Conservation (phyloP, 768 basidiomycete species). For the Naematelia aurantialba region DNA sequence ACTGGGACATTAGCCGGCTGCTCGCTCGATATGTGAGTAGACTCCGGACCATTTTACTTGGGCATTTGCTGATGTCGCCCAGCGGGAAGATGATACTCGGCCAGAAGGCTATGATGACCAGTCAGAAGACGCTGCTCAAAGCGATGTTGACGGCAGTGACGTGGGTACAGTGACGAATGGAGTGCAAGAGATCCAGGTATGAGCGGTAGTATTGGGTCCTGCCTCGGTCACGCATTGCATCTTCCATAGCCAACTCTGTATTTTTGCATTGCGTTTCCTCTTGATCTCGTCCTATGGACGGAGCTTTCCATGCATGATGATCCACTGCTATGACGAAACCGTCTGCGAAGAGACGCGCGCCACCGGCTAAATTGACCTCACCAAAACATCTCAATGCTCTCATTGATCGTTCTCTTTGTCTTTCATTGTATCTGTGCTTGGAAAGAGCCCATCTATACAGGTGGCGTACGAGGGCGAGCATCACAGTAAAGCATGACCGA, state of each 20-base stretch:
- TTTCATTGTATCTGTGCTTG: not conserved
- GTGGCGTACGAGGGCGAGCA: too few species aligned
- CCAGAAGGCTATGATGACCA: constrained; percentile 15
- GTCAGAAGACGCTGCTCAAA: not conserved
- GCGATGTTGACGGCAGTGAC: constrained; percentile 15
- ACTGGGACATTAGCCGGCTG: constrained; percentile 49
- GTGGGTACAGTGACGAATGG: constrained; percentile 10
- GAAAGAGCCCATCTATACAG: too few species aligned
- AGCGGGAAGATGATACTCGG: constrained; percentile 37
- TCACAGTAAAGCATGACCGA: constrained; percentile 47
- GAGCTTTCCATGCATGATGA: not conserved
- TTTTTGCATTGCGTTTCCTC: not conserved
- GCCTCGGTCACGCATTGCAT: constrained; percentile 2
- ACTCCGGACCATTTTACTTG: not conserved
- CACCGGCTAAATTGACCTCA: not conserved
- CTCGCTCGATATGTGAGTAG: constrained; percentile 46
- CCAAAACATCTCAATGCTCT: not conserved
- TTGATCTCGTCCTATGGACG: too few species aligned
- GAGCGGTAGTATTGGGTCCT: not conserved
- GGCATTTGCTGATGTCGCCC: constrained; percentile 5
- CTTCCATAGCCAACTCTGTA: not conserved
- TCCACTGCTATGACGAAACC: not conserved
- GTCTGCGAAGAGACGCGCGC: not conserved
- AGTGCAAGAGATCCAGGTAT: constrained; percentile 8
- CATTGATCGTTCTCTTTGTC: not conserved